A percentile compares a stretch with the other conserved stretches of the same genome.
phyloP scores from a whole-genome alignment of 2,329 filamentous ascomycete species.

The Fusarium abutilonis region DNA sequence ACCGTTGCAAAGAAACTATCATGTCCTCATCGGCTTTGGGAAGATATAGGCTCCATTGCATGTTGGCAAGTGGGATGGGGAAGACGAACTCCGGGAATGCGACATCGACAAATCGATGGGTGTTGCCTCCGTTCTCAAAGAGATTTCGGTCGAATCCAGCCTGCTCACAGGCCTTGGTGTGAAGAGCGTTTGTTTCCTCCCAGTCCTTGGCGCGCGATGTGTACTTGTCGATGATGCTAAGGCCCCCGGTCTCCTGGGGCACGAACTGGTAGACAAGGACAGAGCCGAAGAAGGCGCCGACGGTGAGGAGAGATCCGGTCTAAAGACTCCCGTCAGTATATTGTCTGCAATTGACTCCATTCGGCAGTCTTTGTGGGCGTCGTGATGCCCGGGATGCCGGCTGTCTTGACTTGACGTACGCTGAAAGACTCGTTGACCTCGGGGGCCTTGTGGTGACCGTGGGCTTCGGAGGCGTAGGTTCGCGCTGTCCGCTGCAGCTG shows the following conservation, averaged over 20 bases:
- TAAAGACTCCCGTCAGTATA: conserved; percentile 45
- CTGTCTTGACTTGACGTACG: conserved; percentile 58
- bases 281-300: conserved; percentile 57
- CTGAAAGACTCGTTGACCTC: conserved; percentile 65
- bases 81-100: conserved; percentile 67
- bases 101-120: conserved; percentile 61
- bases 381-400: conserved; percentile 28
- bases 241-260: conserved; percentile 62
- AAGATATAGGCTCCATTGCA: not conserved
- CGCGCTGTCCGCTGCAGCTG: conserved; percentile 55
- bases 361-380: not conserved
- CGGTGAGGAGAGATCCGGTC: conserved; percentile 60
- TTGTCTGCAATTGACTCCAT: conserved; percentile 10
- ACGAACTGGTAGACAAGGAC: conserved; percentile 61
- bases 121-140: conserved; percentile 57
- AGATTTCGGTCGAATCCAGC: conserved; percentile 67
- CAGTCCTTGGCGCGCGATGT: conserved; percentile 59
- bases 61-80: conserved; percentile 2
- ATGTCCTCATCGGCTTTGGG: not conserved
- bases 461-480: conserved; percentile 65
- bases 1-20: not conserved
- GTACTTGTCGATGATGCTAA: conserved; percentile 59
- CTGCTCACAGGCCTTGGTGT: conserved; percentile 63
- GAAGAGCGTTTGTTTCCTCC: conserved; percentile 63
- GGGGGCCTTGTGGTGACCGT: conserved; percentile 59